A percentile compares a stretch with the other conserved stretches of the same genome.
phyloP scores from a whole-genome alignment of 495 filamentous ascomycete species.

The Aspergillus bertholletiae region DNA sequence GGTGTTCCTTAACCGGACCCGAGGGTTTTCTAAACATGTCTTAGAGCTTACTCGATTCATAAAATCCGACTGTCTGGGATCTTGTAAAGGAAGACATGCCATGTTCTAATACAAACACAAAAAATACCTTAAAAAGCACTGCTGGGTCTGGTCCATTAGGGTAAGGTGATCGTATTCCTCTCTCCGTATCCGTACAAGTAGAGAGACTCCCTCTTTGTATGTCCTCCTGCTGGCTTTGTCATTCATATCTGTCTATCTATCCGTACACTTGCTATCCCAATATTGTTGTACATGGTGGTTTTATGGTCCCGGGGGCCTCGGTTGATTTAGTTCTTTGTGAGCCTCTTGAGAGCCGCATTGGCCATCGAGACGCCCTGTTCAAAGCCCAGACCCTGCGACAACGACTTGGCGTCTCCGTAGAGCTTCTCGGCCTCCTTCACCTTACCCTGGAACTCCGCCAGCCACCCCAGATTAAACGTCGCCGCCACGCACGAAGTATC shows the following conservation, averaged over 20 bases:
- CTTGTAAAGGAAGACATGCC: constrained; percentile 31
- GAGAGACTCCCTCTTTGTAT: background rate
- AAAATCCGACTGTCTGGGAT: constrained; percentile 35
- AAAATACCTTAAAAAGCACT: constrained; percentile 25
- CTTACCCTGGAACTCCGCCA: constrained; percentile 69
- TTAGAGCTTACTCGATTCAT: constrained; percentile 35
- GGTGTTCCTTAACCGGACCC: constrained; percentile 15
- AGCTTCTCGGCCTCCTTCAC: constrained; percentile 52
- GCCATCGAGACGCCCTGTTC: constrained; percentile 60
- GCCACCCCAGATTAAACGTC: constrained; percentile 80
- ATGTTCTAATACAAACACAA: constrained; percentile 47
- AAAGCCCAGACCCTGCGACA: constrained; percentile 62
- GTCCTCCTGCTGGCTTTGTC: too few relatives aligned
- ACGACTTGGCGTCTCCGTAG: constrained; percentile 56
- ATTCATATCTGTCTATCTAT: too few relatives aligned
- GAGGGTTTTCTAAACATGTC: constrained; percentile 24
- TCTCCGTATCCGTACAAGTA: background rate
- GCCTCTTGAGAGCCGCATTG: constrained; percentile 40
- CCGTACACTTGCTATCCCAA: too few relatives aligned
- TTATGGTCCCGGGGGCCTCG: too few relatives aligned
- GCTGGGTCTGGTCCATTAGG: background rate
- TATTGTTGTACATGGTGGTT: too few relatives aligned
- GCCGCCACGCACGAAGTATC: constrained; percentile 81
- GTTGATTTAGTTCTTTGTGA: too few relatives aligned
- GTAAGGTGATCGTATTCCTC: background rate